A percentile compares a stretch with the other conserved stretches of the same genome.
phyloP scores from a whole-genome alignment of 1,284 basidiomycete genomes.

The Pyrrhoderma lamaoense region DNA sequence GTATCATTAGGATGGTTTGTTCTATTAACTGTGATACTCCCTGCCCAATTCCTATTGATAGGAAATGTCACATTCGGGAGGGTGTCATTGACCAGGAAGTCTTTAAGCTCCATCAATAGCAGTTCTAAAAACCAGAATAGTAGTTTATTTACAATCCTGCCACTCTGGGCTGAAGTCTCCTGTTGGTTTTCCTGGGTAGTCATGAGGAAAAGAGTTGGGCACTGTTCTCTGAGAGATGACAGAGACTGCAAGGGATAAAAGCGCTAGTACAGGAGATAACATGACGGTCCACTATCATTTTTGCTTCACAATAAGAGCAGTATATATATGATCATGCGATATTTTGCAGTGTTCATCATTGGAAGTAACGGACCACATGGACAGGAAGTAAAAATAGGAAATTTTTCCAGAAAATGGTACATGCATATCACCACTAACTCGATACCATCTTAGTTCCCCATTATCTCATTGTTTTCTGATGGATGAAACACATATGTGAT shows the following conservation, averaged over 20 bases:
- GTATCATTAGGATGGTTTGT: constrained; percentile 63
- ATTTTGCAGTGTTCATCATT: too few species aligned
- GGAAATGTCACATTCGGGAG: constrained; percentile 61
- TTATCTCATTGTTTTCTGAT: too few species aligned
- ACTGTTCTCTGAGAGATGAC: constrained; percentile 18
- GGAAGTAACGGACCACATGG: too few species aligned
- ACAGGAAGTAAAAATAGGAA: too few species aligned
- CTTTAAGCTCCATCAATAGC: constrained; percentile 3
- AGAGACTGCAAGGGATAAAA: constrained; percentile 14
- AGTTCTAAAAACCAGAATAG: not conserved
- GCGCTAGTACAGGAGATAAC: constrained; percentile 19
- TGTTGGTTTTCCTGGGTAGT: constrained; percentile 44
- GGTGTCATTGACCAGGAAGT: constrained; percentile 43
- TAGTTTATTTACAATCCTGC: constrained; percentile 47
- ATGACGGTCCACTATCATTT: constrained; percentile 20
- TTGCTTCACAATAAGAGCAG: too few species aligned
- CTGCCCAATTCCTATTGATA: constrained; percentile 52
- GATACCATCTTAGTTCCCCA: too few species aligned
- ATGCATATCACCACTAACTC: too few species aligned
- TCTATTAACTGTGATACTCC: constrained; percentile 59
- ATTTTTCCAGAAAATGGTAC: too few species aligned
- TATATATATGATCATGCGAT: too few species aligned
- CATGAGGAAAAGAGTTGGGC: constrained; percentile 39
- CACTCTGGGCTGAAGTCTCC: constrained; percentile 50
- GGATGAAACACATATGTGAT: too few species aligned